Percentiles rank a stretch among this genome's conserved stretches.
Evolutionary conservation across 2,329 filamentous ascomycete species (phyloP).

Genomic region (Davidsoniella neocaledoniae): DNA sequence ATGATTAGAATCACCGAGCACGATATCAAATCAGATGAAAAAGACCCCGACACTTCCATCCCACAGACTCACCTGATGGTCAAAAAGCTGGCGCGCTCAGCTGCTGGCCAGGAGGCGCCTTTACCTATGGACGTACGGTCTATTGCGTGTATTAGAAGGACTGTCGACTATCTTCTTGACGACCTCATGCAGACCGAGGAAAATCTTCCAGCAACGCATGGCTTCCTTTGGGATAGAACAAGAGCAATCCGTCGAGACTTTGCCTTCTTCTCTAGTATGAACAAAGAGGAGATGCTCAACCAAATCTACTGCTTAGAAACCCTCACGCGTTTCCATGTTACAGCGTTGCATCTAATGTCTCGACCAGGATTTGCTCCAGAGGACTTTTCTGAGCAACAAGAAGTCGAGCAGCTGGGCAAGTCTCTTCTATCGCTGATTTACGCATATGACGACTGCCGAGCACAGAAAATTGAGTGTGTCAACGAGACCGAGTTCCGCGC

Average conservation of each 20-base stretch:
- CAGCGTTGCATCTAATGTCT: constrained; percentile 45
- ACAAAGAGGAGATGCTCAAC: constrained; percentile 35
- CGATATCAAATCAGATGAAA: constrained; percentile 41
- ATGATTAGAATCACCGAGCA: constrained; percentile 44
- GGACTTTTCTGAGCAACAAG: constrained; percentile 49
- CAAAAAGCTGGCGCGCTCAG: constrained; percentile 50
- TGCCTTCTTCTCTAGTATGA: constrained; percentile 47
- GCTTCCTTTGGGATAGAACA: constrained; percentile 52
- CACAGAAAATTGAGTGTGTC: constrained; percentile 37
- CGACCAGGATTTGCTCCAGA: constrained; percentile 37
- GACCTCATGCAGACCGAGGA: constrained; percentile 38
- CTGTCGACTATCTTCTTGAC: constrained; percentile 47
- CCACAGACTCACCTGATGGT: constrained; percentile 40
- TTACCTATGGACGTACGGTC: constrained; percentile 52
- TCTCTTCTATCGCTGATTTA: constrained; percentile 48
- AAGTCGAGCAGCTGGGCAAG: constrained; percentile 50
- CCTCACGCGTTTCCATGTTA: constrained; percentile 50
- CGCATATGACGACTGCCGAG: constrained; percentile 47
- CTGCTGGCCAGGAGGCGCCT: constrained; percentile 50
- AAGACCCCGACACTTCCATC: constrained; percentile 27
- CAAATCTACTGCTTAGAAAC: constrained; percentile 49
- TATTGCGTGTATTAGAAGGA: constrained; percentile 37
- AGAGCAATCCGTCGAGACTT: constrained; percentile 52
- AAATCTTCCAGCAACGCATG: constrained; percentile 38
- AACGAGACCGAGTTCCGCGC: constrained; percentile 51